Evolutionary conservation across 805 yeast genomes (phyloP).

Genomic region (Dipodascus albidus): DNA sequence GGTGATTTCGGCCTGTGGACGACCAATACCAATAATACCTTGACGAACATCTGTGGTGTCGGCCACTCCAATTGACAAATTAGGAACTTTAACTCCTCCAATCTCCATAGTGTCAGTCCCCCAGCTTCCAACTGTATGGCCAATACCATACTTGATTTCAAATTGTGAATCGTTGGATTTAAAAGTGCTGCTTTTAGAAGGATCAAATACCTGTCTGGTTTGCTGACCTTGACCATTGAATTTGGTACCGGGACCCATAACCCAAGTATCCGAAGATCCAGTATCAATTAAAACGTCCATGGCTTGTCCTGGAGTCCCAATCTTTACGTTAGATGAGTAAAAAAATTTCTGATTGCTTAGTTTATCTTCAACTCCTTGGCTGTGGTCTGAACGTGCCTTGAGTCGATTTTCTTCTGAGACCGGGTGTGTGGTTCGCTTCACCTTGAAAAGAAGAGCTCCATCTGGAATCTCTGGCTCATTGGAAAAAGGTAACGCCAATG

Average conservation of each 20-base stretch:
- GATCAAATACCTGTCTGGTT: conserved; percentile 20
- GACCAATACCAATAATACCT: conserved; percentile 39
- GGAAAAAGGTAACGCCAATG: not conserved
- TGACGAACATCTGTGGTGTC: conserved; percentile 49
- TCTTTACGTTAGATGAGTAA: conserved; percentile 24
- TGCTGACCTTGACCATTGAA: conserved; percentile 8
- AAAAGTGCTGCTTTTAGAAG: conserved; percentile 19
- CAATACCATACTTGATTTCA: conserved; percentile 36
- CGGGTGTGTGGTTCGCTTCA: conserved; percentile 12
- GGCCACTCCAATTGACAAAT: conserved; percentile 68
- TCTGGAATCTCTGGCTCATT: conserved; percentile 6
- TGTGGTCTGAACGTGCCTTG: conserved; percentile 8
- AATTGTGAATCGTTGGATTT: conserved; percentile 17
- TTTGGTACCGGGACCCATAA: conserved; percentile 29
- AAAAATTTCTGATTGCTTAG: conserved; percentile 25
- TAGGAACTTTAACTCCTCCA: conserved; percentile 38
- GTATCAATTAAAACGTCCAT: conserved; percentile 56
- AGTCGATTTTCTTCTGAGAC: conserved; percentile 4
- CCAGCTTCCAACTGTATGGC: conserved; percentile 42
- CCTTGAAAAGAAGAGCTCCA: conserved; percentile 11
- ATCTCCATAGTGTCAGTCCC: conserved; percentile 54
- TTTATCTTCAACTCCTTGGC: conserved; percentile 9
- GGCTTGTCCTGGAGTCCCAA: conserved; percentile 52
- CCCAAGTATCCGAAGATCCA: conserved; percentile 69
- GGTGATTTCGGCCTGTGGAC: conserved; percentile 43